Evolutionary conservation across 23 red algal genomes (phyloP).

Genomic region (Gracilariopsis chorda): DNA sequence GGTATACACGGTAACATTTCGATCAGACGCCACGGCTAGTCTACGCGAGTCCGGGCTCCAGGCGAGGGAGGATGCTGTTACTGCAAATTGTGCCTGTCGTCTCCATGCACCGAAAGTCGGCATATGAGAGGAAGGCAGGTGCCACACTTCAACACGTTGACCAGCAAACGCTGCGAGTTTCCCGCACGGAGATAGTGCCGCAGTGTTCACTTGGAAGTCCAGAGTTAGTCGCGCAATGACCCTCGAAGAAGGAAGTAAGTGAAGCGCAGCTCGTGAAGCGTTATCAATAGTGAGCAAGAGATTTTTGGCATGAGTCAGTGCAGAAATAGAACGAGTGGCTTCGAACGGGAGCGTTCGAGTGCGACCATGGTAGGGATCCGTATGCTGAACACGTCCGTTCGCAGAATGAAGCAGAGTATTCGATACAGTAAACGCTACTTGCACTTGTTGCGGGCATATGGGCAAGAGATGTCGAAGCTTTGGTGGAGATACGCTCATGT

Average conservation of each 20-base stretch:
- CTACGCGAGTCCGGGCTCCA: conserved; percentile 62
- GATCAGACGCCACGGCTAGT: conserved; percentile 59
- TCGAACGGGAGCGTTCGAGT: conserved; percentile 62
- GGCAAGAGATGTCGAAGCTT: conserved; percentile 51
- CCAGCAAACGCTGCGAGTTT: conserved; percentile 51
- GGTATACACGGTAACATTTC: conserved; percentile 56
- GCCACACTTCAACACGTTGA: conserved; percentile 68
- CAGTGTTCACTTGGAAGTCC: conserved; percentile 10
- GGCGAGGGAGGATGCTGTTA: neutral
- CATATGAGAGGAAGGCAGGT: conserved; percentile 28
- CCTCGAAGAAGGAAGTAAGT: conserved; percentile 16
- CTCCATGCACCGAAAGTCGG: conserved; percentile 65
- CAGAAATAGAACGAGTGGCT: conserved; percentile 13
- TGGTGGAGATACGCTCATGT: conserved; percentile 20
- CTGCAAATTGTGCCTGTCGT: conserved; percentile 24
- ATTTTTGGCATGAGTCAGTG: conserved; percentile 11
- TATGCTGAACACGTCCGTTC: conserved; percentile 55
- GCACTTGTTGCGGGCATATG: neutral
- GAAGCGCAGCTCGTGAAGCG: conserved; percentile 24
- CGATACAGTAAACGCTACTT: neutral
- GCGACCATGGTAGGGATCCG: conserved; percentile 33
- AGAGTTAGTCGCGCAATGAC: conserved; percentile 37
- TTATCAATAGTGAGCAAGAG: conserved; percentile 36
- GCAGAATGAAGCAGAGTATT: conserved; percentile 8
- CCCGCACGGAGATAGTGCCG: conserved; percentile 45